Evolutionary conservation across 2,329 filamentous ascomycete species (phyloP).

Genomic region (Colletotrichum sp.): DNA sequence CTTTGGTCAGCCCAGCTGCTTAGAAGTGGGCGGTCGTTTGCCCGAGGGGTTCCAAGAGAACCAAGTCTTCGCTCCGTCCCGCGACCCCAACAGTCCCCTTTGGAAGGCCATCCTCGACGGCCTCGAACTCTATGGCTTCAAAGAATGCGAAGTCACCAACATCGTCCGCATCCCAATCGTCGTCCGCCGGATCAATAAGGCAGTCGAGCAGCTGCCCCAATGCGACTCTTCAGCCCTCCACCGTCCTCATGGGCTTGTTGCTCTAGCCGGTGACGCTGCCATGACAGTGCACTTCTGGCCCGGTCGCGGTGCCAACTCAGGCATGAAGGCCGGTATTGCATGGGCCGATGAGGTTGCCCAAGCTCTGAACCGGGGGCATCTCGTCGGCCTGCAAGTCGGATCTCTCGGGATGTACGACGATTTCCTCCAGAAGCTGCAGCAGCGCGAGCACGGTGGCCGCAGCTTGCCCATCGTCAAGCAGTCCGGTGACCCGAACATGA

Average conservation of each 20-base stretch:
- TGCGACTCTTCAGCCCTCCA: not conserved
- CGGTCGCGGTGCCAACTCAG: not conserved
- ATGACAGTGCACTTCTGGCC: not conserved
- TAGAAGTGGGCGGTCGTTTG: not conserved
- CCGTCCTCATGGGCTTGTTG: not conserved
- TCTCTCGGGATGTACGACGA: slow-evolving; percentile 38
- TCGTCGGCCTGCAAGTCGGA: slow-evolving; percentile 32
- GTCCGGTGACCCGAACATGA: slow-evolving; percentile 36
- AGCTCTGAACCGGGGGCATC: slow-evolving; percentile 3
- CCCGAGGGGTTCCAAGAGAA: not conserved
- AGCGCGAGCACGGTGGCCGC: slow-evolving; percentile 39
- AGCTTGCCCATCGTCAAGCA: slow-evolving; percentile 39
- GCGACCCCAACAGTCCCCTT: not conserved
- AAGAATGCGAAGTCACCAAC: not conserved
- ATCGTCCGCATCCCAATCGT: not conserved
- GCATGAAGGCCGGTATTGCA: not conserved
- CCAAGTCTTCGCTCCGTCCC: not conserved
- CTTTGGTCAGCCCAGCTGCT: slow-evolving; percentile 35
- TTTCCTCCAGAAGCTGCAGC: slow-evolving; percentile 38
- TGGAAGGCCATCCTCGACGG: not conserved
- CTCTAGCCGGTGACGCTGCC: not conserved
- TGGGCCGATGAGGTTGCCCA: not conserved
- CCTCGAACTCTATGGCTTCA: not conserved
- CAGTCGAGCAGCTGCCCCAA: not conserved
- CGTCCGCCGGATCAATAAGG: not conserved